phyloP scores from a whole-genome alignment of 371 early-diverging fungal species.

The Mucor circinelloides region DNA sequence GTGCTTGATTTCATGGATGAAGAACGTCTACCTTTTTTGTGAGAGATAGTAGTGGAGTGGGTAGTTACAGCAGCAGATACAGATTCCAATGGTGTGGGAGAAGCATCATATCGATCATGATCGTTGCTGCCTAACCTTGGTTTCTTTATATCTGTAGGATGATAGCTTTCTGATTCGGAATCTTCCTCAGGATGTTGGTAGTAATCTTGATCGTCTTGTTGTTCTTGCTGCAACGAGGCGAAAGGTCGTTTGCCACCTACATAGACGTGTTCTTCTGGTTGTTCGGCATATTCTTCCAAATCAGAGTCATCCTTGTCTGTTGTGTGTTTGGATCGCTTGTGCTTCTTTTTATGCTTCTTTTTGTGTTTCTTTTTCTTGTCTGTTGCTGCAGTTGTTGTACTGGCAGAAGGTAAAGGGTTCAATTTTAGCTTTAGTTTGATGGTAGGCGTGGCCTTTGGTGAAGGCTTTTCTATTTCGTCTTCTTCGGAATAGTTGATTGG shows the following conservation, averaged over 20 bases:
- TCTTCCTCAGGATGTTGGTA: conserved; percentile 3
- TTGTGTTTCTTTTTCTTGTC: conserved; percentile 41
- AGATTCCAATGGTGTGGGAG: not conserved
- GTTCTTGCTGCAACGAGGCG: conserved; percentile 20
- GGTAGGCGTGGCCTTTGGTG: conserved; percentile 24
- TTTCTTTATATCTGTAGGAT: conserved; percentile 24
- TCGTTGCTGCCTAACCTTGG: not conserved
- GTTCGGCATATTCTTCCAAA: conserved; percentile 24
- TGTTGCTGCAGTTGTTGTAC: conserved; percentile 4
- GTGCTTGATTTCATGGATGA: conserved; percentile 11
- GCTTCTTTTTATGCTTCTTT: conserved; percentile 48
- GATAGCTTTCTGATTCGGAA: conserved; percentile 12
- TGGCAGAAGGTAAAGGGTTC: conserved; percentile 27
- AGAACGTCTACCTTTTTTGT: conserved; percentile 17
- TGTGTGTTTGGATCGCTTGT: conserved; percentile 27
- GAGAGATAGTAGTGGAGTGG: not conserved
- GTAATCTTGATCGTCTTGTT: not conserved
- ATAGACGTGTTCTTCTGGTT: conserved; percentile 7
- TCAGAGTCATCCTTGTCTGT: conserved; percentile 13
- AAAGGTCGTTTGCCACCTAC: conserved; percentile 29
- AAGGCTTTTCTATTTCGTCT: conserved; percentile 5
- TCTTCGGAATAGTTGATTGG: conserved; percentile 27
- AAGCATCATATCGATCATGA: not conserved
- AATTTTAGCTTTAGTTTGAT: conserved; percentile 45
- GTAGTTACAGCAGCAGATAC: not conserved